Percentiles rank a stretch among this genome's conserved stretches.
These are phyloP conservation scores for Lactifluus echinatus DNA, from an alignment of 768 basidiomycete species.

Conservation along the genomic window DNA sequence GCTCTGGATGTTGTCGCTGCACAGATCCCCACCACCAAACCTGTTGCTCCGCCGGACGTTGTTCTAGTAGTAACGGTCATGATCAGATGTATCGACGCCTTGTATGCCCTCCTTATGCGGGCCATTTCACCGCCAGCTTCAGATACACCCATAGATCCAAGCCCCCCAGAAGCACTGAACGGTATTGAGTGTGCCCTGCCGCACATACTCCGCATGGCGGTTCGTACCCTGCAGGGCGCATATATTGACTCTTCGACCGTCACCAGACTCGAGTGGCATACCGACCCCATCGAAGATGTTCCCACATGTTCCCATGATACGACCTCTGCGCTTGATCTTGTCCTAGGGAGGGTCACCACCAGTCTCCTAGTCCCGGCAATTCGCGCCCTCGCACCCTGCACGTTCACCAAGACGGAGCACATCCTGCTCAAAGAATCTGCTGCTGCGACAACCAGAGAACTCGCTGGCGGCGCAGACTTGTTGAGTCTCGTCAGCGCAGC, in stretches of 20 bases:
- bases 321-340: background rate
- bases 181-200: background rate
- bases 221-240: background rate
- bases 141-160: background rate
- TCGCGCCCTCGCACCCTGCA: conserved; percentile 7
- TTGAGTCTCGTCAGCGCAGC: background rate
- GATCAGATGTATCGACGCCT: conserved; percentile 1
- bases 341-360: background rate
- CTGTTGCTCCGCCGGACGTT: background rate
- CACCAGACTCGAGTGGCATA: background rate
- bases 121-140: background rate
- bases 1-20: background rate
- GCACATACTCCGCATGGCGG: background rate
- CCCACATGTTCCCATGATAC: background rate
- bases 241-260: background rate
- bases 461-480: background rate
- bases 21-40: background rate
- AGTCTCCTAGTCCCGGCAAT: conserved; percentile 7
- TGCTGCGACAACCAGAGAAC: background rate
- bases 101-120: background rate
- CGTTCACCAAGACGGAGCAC: conserved; percentile 1
- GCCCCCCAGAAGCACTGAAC: background rate
- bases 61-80: background rate
- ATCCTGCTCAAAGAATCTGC: background rate
- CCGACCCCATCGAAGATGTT: background rate